These are phyloP conservation scores for Antrodiella citrinella DNA, from an alignment of 768 basidiomycete species.

Conservation along the genomic window DNA sequence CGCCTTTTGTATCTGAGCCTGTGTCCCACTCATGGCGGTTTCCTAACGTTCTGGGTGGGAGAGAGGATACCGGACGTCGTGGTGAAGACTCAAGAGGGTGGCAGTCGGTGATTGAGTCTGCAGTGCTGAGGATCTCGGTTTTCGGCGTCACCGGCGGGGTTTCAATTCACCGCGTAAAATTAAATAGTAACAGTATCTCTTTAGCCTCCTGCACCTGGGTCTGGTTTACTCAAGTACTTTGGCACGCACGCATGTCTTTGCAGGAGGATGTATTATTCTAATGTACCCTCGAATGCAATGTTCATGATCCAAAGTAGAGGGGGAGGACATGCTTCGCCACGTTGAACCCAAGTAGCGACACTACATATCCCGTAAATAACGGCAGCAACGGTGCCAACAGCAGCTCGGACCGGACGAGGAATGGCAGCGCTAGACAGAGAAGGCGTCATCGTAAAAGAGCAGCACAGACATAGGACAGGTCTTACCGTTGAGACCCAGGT, in stretches of 20 bases:
- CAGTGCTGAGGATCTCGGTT: too few species aligned
- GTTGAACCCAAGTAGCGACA: slow-evolving; percentile 87
- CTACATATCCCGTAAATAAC: slow-evolving; percentile 76
- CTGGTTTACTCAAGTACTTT: too few species aligned
- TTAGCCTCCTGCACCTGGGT: too few species aligned
- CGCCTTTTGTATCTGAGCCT: slow-evolving; percentile 53
- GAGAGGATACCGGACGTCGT: slow-evolving; percentile 2
- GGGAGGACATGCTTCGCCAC: slow-evolving; percentile 74
- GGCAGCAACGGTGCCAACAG: slow-evolving; percentile 88
- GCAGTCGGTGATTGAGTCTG: slow-evolving; percentile 1
- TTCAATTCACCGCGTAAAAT: not conserved
- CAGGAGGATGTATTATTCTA: too few species aligned
- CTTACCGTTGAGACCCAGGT: slow-evolving; percentile 77
- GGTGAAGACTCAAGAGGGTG: slow-evolving; percentile 11
- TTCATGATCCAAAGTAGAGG: slow-evolving; percentile 62
- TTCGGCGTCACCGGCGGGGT: not conserved
- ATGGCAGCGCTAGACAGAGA: slow-evolving; percentile 67
- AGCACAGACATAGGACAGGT: slow-evolving; percentile 6
- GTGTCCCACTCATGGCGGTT: slow-evolving; percentile 18
- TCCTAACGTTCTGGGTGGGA: slow-evolving; percentile 5
- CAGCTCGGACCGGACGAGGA: slow-evolving; percentile 83
- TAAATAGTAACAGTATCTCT: too few species aligned
- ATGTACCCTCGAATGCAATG: not conserved
- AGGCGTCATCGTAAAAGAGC: slow-evolving; percentile 18
- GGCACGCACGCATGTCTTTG: too few species aligned